phyloP scores from a whole-genome alignment of 352 stramenopile species.

The Pelagophyceae sp. region DNA sequence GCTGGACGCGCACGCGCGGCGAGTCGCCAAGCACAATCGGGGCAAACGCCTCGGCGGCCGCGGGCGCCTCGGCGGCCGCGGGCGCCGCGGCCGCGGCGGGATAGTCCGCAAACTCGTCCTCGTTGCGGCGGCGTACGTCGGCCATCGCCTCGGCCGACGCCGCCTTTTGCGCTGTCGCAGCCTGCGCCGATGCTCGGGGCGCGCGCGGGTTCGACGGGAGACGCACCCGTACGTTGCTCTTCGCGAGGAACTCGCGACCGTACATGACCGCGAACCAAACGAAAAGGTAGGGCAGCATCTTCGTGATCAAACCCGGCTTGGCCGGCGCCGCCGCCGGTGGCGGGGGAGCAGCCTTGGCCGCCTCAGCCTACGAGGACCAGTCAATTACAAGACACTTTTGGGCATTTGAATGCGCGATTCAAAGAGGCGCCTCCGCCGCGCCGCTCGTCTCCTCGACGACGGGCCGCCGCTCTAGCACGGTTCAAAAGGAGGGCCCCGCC shows the following conservation, averaged over 20 bases:
- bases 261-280: background rate
- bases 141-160: background rate
- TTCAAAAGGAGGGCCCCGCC: no score
- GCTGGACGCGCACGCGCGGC: background rate
- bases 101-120: conserved; percentile 8
- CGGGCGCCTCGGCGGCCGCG: background rate
- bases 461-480: no score
- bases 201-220: background rate
- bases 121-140: background rate
- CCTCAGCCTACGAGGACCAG: no score
- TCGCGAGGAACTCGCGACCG: background rate
- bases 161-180: background rate
- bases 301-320: background rate
- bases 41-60: background rate
- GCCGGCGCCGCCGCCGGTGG: no score
- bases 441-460: no score
- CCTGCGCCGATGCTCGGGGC: background rate
- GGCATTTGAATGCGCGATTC: no score
- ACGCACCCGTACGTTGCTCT: background rate
- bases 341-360: no score
- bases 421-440: no score
- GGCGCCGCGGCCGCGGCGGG: background rate
- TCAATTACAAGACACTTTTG: no score
- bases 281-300: background rate
- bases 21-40: background rate